Evolutionary conservation across 2,329 filamentous ascomycete genomes (phyloP).

Genomic region (Xylaria sp.): DNA sequence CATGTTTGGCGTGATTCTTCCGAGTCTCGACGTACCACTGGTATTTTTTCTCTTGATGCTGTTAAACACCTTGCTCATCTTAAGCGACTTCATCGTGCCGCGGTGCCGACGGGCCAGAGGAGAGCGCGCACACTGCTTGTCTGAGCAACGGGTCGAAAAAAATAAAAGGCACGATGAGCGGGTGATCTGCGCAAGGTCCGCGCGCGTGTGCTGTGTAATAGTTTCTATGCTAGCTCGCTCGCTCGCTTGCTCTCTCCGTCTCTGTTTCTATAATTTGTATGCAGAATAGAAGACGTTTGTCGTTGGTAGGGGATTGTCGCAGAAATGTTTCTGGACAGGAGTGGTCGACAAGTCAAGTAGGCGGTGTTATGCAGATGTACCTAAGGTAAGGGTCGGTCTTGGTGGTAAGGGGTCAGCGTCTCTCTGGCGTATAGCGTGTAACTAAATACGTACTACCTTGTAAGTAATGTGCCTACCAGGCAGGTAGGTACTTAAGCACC

Average conservation of each 20-base stretch:
- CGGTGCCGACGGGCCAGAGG: background rate
- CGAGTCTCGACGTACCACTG: constrained; percentile 39
- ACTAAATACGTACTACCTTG: background rate
- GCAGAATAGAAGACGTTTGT: constrained; percentile 14
- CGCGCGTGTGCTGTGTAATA: constrained; percentile 9
- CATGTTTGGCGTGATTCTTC: background rate
- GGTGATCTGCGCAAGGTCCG: constrained; percentile 6
- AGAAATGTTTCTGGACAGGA: constrained; percentile 24
- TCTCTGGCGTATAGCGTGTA: background rate
- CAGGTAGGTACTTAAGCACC: background rate
- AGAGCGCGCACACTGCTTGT: constrained; percentile 1
- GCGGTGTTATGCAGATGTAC: constrained; percentile 14
- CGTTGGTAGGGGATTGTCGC: constrained; percentile 6
- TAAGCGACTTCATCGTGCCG: constrained; percentile 60
- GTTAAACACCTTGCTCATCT: constrained; percentile 67
- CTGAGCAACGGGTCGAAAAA: background rate
- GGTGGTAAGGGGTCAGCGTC: background rate
- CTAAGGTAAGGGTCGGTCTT: background rate
- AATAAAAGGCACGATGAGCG: constrained; percentile 5
- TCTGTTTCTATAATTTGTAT: background rate
- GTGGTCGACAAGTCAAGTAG: background rate
- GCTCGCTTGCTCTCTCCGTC: background rate
- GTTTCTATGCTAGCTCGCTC: background rate
- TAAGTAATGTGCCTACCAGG: background rate
- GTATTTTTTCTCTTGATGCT: constrained; percentile 63